Conservation (phyloP, 768 basidiomycete genomes). For the Udeniomyces megalosporus region DNA sequence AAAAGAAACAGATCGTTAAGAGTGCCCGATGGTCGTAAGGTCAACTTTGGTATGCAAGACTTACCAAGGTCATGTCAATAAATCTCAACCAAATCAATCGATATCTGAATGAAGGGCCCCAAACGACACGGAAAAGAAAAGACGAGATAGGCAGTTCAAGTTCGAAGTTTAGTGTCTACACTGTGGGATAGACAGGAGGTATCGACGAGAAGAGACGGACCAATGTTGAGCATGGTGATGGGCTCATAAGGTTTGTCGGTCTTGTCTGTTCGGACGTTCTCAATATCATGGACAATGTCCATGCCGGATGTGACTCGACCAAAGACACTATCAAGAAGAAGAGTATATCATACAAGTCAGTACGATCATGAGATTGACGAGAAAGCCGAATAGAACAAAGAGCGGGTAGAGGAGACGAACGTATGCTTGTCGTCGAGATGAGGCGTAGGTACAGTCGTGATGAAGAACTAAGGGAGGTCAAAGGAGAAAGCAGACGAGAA, state of each 20-base stretch:
- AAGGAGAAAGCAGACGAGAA: neutral
- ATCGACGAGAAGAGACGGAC: neutral
- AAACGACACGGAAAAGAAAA: neutral
- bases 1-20: neutral
- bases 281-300: conserved; percentile 80
- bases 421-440: conserved; percentile 56
- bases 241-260: conserved; percentile 81
- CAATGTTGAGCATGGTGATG: conserved; percentile 49
- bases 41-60: no score
- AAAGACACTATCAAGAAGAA: conserved; percentile 57
- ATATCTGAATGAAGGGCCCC: no score
- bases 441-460: conserved; percentile 83
- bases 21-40: no score
- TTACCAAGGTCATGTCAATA: no score
- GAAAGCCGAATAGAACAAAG: neutral
- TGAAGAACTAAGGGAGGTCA: conserved; percentile 59
- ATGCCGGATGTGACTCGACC: conserved; percentile 73
- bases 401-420: conserved; percentile 20
- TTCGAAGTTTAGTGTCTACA: neutral
- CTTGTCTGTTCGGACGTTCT: conserved; percentile 43
- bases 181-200: neutral
- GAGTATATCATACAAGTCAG: neutral
- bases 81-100: no score
- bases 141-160: neutral
- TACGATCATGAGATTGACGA: neutral